Evolutionary conservation across 2,329 filamentous ascomycete species (phyloP).

Genomic region (Xenoacremonium recifei): DNA sequence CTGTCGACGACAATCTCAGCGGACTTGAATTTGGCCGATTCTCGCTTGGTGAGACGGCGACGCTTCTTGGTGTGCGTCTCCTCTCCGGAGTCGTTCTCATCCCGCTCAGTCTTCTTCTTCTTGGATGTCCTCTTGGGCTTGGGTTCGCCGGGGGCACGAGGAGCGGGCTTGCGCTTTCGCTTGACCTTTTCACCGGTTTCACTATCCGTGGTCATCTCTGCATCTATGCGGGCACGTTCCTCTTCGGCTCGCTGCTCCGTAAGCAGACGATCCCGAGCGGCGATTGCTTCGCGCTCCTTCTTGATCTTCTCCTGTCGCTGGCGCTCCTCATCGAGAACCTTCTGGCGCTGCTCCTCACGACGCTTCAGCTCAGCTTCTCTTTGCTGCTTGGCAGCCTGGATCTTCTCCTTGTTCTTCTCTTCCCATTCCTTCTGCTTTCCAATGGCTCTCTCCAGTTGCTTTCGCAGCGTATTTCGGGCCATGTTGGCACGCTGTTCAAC

Average conservation of each 20-base stretch:
- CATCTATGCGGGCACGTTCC: conserved; percentile 46
- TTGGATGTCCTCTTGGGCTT: conserved; percentile 49
- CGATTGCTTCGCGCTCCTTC: conserved; percentile 81
- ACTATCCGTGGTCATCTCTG: conserved; percentile 76
- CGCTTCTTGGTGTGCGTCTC: conserved; percentile 59
- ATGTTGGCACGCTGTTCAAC: conserved; percentile 96
- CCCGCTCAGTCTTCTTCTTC: conserved; percentile 41
- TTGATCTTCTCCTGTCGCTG: conserved; percentile 78
- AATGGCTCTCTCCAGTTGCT: conserved; percentile 83
- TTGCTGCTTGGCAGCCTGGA: conserved; percentile 74
- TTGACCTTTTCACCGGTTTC: conserved; percentile 82
- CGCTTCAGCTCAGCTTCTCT: conserved; percentile 77
- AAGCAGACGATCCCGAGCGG: conserved; percentile 70
- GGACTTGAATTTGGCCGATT: conserved; percentile 73
- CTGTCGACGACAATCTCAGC: conserved; percentile 80
- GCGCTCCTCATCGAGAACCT: conserved; percentile 64
- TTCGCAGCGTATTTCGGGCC: conserved; percentile 91
- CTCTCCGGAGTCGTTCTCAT: conserved; percentile 42
- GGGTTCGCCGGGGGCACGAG: conserved; percentile 36
- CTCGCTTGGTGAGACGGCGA: conserved; percentile 53
- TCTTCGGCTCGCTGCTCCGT: conserved; percentile 59
- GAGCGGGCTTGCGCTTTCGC: conserved; percentile 65
- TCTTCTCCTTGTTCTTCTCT: conserved; percentile 84
- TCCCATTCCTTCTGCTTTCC: conserved; percentile 89
- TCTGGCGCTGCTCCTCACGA: conserved; percentile 73